phyloP scores from a whole-genome alignment of 129 eudicot genomes.

The Kitagawia praeruptora region DNA sequence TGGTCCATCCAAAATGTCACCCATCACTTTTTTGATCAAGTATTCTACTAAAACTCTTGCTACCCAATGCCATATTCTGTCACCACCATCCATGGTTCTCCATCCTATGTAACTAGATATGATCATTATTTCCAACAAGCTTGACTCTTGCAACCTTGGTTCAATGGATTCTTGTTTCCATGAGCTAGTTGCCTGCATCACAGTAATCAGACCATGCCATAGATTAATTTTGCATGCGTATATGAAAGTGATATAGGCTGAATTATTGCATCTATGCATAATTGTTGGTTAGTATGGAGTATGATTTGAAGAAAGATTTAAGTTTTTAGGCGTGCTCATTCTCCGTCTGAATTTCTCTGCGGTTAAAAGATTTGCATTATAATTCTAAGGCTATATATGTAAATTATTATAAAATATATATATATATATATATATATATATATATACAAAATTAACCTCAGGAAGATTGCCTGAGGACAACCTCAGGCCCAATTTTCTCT shows the following conservation, averaged over 20 bases:
- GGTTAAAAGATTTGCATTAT: no score
- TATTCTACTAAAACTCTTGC: conserved; percentile 19
- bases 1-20: conserved; percentile 49
- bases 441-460: no score
- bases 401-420: no score
- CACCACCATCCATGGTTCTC: conserved; percentile 16
- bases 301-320: no score
- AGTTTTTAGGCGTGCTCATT: no score
- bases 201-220: neutral
- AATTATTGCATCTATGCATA: neutral
- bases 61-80: conserved; percentile 26
- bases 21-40: conserved; percentile 21
- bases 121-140: neutral
- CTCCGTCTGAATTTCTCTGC: no score
- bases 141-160: neutral
- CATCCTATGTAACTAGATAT: neutral
- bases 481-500: no score
- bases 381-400: no score
- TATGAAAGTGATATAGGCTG: neutral
- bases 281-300: neutral
- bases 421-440: no score
- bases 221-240: neutral
- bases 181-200: neutral
- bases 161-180: neutral
- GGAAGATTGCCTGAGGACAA: no score